Evolutionary conservation across 2,329 filamentous ascomycete species (phyloP).

Genomic region (Berkeleyomyces basicola): DNA sequence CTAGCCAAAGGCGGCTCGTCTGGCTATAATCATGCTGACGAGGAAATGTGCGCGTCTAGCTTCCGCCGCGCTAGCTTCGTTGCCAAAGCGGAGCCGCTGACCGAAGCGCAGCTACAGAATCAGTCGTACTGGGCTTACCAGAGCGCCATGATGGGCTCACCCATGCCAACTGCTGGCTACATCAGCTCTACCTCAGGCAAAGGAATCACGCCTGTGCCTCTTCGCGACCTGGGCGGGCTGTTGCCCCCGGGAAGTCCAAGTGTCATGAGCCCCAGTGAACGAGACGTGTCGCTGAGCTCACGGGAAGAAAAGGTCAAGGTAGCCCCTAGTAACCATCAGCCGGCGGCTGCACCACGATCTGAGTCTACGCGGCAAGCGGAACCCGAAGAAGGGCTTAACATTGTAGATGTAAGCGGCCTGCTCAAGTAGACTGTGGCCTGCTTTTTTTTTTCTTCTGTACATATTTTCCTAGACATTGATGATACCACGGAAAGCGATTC

Average conservation of each 20-base stretch:
- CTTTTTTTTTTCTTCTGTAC: conserved; percentile 1
- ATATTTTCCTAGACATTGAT: not conserved
- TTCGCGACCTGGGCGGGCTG: conserved; percentile 41
- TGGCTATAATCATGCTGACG: not conserved
- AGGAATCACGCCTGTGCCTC: conserved; percentile 38
- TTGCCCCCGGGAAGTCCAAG: conserved; percentile 24
- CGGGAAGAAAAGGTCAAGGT: not conserved
- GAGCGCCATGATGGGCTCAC: conserved; percentile 14
- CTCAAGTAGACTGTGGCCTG: conserved; percentile 18
- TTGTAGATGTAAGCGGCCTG: conserved; percentile 25
- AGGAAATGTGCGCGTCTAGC: conserved; percentile 18
- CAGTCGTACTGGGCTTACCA: conserved; percentile 13
- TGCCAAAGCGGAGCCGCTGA: conserved; percentile 21
- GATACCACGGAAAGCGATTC: conserved; percentile 14
- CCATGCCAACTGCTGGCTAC: conserved; percentile 26
- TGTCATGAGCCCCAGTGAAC: not conserved
- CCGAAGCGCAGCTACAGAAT: conserved; percentile 22
- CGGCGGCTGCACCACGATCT: not conserved
- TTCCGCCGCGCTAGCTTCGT: conserved; percentile 19
- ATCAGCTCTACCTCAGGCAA: conserved; percentile 25
- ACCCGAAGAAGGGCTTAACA: conserved; percentile 8
- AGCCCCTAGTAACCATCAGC: not conserved
- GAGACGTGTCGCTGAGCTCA: not conserved
- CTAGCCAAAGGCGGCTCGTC: conserved; percentile 35
- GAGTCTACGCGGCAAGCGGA: not conserved